phyloP scores from a whole-genome alignment of 305 asterid genomes.

The Striga hermonthica region DNA sequence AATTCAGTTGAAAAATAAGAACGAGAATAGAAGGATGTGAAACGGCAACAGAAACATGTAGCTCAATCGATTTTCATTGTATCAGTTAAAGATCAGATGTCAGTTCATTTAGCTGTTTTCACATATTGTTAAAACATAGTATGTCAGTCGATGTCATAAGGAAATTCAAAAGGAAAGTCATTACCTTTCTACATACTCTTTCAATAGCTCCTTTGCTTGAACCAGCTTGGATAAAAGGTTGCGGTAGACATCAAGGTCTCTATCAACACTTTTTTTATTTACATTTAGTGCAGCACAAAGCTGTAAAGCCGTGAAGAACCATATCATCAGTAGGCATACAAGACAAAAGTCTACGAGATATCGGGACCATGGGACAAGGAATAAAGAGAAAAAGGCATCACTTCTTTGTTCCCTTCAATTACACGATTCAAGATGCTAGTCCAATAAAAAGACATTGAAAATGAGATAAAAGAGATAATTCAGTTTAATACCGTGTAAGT shows the following conservation, averaged over 20 bases:
- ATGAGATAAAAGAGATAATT: background rate
- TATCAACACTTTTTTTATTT: constrained; percentile 86
- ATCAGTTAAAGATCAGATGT: background rate
- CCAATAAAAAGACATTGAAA: background rate
- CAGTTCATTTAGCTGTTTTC: background rate
- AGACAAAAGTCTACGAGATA: background rate
- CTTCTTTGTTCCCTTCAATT: background rate
- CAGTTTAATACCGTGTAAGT: background rate
- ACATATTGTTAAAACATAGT: too few relatives aligned
- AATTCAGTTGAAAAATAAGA: background rate
- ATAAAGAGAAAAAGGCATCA: background rate
- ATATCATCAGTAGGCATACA: constrained; percentile 9
- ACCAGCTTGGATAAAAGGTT: constrained; percentile 93
- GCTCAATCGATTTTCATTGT: constrained; percentile 7
- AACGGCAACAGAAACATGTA: background rate
- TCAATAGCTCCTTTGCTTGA: constrained; percentile 95
- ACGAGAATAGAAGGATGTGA: background rate
- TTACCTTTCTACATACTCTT: constrained; percentile 91
- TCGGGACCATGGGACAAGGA: background rate
- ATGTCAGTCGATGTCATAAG: too few relatives aligned
- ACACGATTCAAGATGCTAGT: background rate
- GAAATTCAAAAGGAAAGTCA: constrained; percentile 9
- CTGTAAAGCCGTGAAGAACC: constrained; percentile 44
- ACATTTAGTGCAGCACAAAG: constrained; percentile 87
- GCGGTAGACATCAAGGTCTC: constrained; percentile 97